Conservation (phyloP, 352 stramenopile species). For the Stramenopiles sp. region DNA sequence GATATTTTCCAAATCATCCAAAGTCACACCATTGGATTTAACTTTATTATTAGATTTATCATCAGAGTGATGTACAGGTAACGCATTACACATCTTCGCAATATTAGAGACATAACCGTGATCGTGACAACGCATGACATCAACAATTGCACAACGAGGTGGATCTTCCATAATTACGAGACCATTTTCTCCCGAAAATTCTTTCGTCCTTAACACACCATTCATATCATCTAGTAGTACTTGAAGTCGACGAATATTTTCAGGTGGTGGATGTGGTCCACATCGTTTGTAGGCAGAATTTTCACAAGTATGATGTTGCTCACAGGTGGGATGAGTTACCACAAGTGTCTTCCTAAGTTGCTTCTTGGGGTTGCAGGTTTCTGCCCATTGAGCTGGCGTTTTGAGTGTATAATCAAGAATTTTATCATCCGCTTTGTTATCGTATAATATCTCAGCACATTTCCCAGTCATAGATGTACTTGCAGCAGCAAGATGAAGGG, state of each 20-base stretch:
- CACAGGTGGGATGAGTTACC: slow-evolving; percentile 30
- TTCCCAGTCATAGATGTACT: neutral
- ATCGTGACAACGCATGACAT: slow-evolving; percentile 52
- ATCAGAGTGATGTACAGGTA: too few species aligned
- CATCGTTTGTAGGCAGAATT: slow-evolving; percentile 22
- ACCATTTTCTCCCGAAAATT: slow-evolving; percentile 28
- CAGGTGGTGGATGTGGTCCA: slow-evolving; percentile 32
- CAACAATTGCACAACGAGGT: slow-evolving; percentile 28
- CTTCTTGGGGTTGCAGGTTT: slow-evolving; percentile 5
- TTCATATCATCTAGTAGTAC: slow-evolving; percentile 32
- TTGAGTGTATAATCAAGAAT: slow-evolving; percentile 15
- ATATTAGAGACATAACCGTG: slow-evolving; percentile 49
- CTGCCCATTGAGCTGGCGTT: neutral
- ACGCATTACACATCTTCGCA: too few species aligned
- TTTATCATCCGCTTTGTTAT: too few species aligned
- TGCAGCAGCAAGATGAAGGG: too few species aligned
- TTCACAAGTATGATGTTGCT: slow-evolving; percentile 29
- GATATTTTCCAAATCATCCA: too few species aligned
- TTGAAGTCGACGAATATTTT: slow-evolving; percentile 44
- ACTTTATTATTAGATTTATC: too few species aligned
- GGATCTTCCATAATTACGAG: slow-evolving; percentile 29
- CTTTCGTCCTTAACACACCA: slow-evolving; percentile 27
- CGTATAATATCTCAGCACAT: neutral
- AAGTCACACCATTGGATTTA: too few species aligned
- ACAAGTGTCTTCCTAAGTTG: slow-evolving; percentile 17